These are phyloP conservation scores for Acacia concinna DNA, from an alignment of 331 rosid genomes.

Conservation along the genomic window DNA sequence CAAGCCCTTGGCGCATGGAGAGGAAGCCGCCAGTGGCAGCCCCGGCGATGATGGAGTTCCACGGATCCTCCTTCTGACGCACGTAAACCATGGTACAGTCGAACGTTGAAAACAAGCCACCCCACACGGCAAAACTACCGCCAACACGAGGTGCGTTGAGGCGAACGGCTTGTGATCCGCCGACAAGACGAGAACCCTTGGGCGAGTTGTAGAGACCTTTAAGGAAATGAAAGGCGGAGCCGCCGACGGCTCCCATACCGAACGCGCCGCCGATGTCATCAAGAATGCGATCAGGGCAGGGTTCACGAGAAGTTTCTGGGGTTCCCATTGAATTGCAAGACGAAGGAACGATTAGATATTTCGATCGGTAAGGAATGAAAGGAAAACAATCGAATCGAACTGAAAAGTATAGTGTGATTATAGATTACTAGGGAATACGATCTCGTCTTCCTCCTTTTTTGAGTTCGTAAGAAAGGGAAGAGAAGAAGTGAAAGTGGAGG, in stretches of 20 bases:
- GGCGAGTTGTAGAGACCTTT: slow-evolving; percentile 86
- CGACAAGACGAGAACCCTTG: slow-evolving; percentile 58
- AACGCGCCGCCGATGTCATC: slow-evolving; percentile 89
- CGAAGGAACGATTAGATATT: neutral
- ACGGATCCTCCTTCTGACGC: slow-evolving; percentile 91
- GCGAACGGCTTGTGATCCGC: slow-evolving; percentile 78
- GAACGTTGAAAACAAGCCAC: slow-evolving; percentile 81
- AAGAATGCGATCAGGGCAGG: slow-evolving; percentile 83
- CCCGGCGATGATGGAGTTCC: slow-evolving; percentile 88
- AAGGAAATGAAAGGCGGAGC: slow-evolving; percentile 76
- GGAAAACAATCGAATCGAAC: neutral
- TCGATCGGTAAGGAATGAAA: neutral
- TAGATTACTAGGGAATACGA: neutral
- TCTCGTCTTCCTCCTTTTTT: neutral
- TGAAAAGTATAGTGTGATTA: neutral
- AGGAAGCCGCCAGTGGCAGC: slow-evolving; percentile 84
- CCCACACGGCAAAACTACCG: slow-evolving; percentile 89
- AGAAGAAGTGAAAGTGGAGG: neutral
- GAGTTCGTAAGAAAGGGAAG: neutral
- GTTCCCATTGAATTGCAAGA: slow-evolving; percentile 74
- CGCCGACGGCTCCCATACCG: slow-evolving; percentile 94
- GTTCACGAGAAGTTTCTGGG: slow-evolving; percentile 83
- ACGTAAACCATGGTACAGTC: slow-evolving; percentile 85
- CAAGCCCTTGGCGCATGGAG: slow-evolving; percentile 78
- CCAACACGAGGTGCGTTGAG: slow-evolving; percentile 87